Percentiles rank a stretch among this genome's conserved stretches.
Conservation (phyloP, 1,284 basidiomycete genomes). For the Exobasidium cylindrosporum region DNA sequence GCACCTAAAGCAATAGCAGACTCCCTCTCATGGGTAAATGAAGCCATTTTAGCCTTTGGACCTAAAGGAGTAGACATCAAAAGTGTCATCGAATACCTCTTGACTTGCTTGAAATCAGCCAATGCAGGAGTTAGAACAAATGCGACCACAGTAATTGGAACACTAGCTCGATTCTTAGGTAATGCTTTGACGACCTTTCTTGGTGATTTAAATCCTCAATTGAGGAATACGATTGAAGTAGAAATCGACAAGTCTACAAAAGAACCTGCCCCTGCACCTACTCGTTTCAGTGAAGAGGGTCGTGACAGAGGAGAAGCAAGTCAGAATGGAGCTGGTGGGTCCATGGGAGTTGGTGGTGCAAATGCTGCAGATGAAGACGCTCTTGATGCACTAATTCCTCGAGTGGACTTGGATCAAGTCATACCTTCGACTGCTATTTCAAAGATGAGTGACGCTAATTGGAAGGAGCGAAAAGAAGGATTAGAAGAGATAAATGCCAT, state of each 20-base stretch:
- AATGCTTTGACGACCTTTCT: constrained; percentile 84
- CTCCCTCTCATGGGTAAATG: constrained; percentile 83
- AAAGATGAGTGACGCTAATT: constrained; percentile 78
- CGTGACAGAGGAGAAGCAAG: constrained; percentile 18
- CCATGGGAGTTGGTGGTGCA: neutral
- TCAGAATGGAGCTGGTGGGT: constrained; percentile 57
- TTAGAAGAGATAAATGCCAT: constrained; percentile 79
- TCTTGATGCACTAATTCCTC: constrained; percentile 83
- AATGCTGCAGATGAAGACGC: constrained; percentile 34
- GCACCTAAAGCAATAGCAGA: constrained; percentile 96
- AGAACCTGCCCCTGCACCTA: constrained; percentile 74
- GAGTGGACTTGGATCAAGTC: constrained; percentile 85
- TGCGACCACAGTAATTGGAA: constrained; percentile 91
- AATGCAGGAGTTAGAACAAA: constrained; percentile 90
- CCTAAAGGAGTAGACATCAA: constrained; percentile 80
- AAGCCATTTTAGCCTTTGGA: constrained; percentile 86
- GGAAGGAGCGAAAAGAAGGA: constrained; percentile 96
- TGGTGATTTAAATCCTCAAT: constrained; percentile 89
- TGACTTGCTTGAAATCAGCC: constrained; percentile 81
- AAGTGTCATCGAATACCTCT: constrained; percentile 84
- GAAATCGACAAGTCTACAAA: constrained; percentile 95
- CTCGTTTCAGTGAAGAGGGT: constrained; percentile 31
- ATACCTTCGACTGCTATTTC: constrained; percentile 83
- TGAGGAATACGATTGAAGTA: constrained; percentile 81
- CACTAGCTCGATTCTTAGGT: constrained; percentile 86